Evolutionary conservation across 495 filamentous ascomycete species (phyloP).

Genomic region (Aspergillus egyptiacus): DNA sequence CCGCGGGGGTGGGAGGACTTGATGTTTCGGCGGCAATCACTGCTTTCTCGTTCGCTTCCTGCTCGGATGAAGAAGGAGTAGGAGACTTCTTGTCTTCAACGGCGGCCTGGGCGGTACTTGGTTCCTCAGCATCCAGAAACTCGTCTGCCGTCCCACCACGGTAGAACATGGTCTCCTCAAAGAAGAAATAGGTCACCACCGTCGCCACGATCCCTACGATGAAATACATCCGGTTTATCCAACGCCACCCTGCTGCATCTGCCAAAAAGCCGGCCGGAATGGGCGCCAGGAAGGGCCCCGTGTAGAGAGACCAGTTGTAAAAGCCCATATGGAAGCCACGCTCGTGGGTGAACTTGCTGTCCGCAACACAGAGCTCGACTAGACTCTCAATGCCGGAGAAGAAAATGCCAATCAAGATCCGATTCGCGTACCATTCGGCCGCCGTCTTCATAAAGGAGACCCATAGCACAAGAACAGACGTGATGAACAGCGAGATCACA

Average conservation of each 20-base stretch:
- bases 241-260: neutral
- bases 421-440: constrained; percentile 45
- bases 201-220: neutral
- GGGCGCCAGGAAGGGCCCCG: constrained; percentile 41
- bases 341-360: constrained; percentile 50
- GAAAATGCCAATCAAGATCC: constrained; percentile 47
- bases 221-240: neutral
- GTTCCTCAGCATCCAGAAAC: neutral
- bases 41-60: too few species aligned
- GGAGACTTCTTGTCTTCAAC: too few species aligned
- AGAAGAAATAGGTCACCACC: constrained; percentile 1
- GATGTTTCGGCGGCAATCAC: too few species aligned
- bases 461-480: constrained; percentile 37
- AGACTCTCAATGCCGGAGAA: constrained; percentile 47
- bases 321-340: constrained; percentile 46
- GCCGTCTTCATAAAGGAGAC: constrained; percentile 37
- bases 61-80: too few species aligned
- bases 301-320: constrained; percentile 44
- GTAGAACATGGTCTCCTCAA: constrained; percentile 9
- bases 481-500: constrained; percentile 24
- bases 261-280: neutral
- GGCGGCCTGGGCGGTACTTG: too few species aligned
- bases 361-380: constrained; percentile 43
- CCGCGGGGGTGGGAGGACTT: too few species aligned
- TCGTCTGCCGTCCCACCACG: neutral